A percentile compares a stretch with the other conserved stretches of the same genome.
These are phyloP conservation scores for Pythium sukuiense DNA, from an alignment of 352 stramenopile species.

Conservation along the genomic window DNA sequence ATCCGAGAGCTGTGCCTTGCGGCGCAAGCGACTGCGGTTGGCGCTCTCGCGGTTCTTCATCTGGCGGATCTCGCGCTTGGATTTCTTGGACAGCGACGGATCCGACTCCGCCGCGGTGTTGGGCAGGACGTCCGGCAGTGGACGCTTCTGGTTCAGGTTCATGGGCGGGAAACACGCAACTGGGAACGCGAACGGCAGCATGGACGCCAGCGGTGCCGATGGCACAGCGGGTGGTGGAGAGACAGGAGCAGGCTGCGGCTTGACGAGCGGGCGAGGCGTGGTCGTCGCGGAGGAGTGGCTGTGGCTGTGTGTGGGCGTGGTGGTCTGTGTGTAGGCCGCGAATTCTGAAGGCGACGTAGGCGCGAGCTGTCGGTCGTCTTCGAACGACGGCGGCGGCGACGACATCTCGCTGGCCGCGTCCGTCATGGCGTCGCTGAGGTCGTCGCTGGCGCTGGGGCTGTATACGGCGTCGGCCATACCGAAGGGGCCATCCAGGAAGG, in stretches of 20 bases:
- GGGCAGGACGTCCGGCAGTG: constrained; percentile 47
- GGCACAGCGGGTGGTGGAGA: constrained; percentile 4
- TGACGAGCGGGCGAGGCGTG: not conserved
- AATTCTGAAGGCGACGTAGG: constrained; percentile 27
- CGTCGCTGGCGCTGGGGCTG: constrained; percentile 44
- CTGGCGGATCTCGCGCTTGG: constrained; percentile 79
- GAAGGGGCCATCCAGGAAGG: constrained; percentile 20
- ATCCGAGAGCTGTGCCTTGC: constrained; percentile 69
- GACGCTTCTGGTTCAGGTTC: constrained; percentile 55
- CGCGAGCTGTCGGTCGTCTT: constrained; percentile 22
- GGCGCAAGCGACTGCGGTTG: constrained; percentile 74
- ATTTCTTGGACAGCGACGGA: constrained; percentile 49
- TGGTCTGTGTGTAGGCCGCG: constrained; percentile 6
- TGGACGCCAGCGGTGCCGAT: constrained; percentile 7
- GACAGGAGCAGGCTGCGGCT: constrained; percentile 1
- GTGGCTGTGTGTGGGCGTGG: constrained; percentile 2
- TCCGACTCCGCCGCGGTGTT: constrained; percentile 21
- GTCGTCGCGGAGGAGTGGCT: not conserved
- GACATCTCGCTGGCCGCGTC: constrained; percentile 47
- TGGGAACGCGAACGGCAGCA: constrained; percentile 61
- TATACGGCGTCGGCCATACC: constrained; percentile 22
- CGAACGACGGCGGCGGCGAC: constrained; percentile 43
- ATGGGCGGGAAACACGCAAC: constrained; percentile 57
- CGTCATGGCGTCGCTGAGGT: constrained; percentile 40
- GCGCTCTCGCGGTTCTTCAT: constrained; percentile 89